Base-by-base conservation (phyloP, 1,139 yeast species). In the Maudiozyma humilis region DNA sequence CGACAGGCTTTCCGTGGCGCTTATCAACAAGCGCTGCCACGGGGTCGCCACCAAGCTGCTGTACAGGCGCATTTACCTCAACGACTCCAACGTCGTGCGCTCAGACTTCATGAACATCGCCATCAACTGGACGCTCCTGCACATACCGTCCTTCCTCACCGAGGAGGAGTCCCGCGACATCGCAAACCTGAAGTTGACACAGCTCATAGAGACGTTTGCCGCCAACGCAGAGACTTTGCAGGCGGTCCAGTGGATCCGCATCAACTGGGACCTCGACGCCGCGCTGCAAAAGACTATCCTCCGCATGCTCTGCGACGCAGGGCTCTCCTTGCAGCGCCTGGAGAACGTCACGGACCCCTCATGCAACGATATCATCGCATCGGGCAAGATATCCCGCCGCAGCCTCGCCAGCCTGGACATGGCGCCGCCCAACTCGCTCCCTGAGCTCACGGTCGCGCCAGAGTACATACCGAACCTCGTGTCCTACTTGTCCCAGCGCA, bases 251-350 rank as follows among this genome's bases (percentile, higher is more conserved):
- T 68, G 70, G 62, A 59, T 69, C 5, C 51, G 72, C 44, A 54
- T 69, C 23, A 69, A 68, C 47, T 68, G 71, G 70, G 73, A 69
- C 50, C 51, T 68, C 35, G 62, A 63, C 40, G 47, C 63, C 3
- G 41, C 39, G 1, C 44, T 59, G 12, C 72, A 68, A 46, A 56
- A 48, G 39, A 43, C 48, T 13, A 54, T 68, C 13, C 44, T 68
- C 6, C 45, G 47, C 7, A 33, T 59, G 4, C 42, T 68, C 10
- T 56, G 66, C 30, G 47, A 51, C 4, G 45, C 56, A 14, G 64
- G 66, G 2, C 43, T 48, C 19, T 59, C 67, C 18, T 47, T 69
- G 14, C 55, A 53, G 42, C 45, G 67, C 30, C 47, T 69, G 34
- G 71, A 68, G 48, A 68, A 66, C 46, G 63, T 69, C 8, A 66